These are phyloP conservation scores for Gymnopilus junonius DNA, from an alignment of 768 basidiomycete species.

Conservation along the genomic window DNA sequence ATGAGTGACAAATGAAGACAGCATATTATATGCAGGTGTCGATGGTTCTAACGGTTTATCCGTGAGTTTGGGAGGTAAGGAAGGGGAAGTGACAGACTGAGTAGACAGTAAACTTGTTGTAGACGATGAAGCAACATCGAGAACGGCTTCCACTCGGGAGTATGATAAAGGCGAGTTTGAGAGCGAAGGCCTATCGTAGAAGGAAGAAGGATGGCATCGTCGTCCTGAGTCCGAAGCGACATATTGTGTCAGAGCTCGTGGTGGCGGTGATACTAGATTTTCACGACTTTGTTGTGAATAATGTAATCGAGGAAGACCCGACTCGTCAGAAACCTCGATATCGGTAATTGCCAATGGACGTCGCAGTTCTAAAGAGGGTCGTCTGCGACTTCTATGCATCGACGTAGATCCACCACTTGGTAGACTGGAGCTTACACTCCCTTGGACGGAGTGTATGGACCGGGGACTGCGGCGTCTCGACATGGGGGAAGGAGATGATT, in stretches of 20 bases:
- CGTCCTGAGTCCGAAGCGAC: conserved; percentile 60
- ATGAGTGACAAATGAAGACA: conserved; percentile 55
- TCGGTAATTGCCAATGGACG: conserved; percentile 20
- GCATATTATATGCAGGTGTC: conserved; percentile 65
- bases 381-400: conserved; percentile 37
- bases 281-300: conserved; percentile 56
- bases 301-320: conserved; percentile 44
- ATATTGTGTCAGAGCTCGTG: conserved; percentile 78
- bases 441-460: conserved; percentile 8
- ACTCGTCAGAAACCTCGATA: conserved; percentile 6
- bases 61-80: conserved; percentile 37
- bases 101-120: conserved; percentile 33
- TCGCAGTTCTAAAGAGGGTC: conserved; percentile 51
- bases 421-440: conserved; percentile 29
- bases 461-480: conserved; percentile 10
- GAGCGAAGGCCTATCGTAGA: conserved; percentile 71
- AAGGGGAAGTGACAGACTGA: conserved; percentile 24
- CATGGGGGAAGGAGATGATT: not conserved
- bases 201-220: conserved; percentile 59
- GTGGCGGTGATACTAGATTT: conserved; percentile 66
- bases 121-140: conserved; percentile 27
- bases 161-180: conserved; percentile 31
- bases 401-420: conserved; percentile 21
- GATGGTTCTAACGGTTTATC: conserved; percentile 44
- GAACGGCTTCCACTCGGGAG: conserved; percentile 25